Evolutionary conservation across 257 asterid species (phyloP).

Genomic region (Plantago major): DNA sequence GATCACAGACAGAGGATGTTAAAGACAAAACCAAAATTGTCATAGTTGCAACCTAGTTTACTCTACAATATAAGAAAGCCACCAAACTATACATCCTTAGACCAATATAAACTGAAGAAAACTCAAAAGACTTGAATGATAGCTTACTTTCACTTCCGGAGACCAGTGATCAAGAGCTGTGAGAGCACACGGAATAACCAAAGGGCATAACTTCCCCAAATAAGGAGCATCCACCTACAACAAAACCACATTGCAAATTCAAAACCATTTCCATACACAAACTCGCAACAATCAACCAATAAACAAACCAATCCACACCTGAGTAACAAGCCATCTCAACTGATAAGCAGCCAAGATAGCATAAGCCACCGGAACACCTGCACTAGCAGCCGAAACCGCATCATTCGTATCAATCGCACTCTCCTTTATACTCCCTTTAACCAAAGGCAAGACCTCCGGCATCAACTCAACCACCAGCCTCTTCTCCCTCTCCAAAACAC

Average conservation of each 20-base stretch:
- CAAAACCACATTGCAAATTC: conserved; percentile 7
- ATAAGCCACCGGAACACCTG: conserved; percentile 73
- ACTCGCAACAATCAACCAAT: conserved; percentile 1
- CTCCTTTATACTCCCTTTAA: conserved; percentile 65
- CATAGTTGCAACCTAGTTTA: no score
- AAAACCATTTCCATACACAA: conserved; percentile 3
- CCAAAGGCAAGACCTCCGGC: conserved; percentile 50
- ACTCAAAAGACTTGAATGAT: neutral
- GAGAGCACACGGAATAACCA: conserved; percentile 84
- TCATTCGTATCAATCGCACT: conserved; percentile 59
- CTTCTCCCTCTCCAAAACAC: conserved; percentile 41
- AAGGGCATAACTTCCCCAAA: conserved; percentile 67
- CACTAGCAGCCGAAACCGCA: conserved; percentile 65
- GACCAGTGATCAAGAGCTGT: conserved; percentile 98
- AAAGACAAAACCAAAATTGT: no score
- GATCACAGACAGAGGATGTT: no score
- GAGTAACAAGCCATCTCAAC: conserved; percentile 70
- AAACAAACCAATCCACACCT: conserved; percentile 39
- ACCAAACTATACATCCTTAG: neutral
- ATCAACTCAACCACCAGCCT: conserved; percentile 58
- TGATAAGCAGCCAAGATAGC: conserved; percentile 84
- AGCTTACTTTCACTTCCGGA: conserved; percentile 78
- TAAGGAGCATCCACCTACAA: conserved; percentile 63
- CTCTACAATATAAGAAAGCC: neutral
- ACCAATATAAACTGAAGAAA: neutral